phyloP scores from a whole-genome alignment of 1,139 yeast species.

The Ogataea hybrid region DNA sequence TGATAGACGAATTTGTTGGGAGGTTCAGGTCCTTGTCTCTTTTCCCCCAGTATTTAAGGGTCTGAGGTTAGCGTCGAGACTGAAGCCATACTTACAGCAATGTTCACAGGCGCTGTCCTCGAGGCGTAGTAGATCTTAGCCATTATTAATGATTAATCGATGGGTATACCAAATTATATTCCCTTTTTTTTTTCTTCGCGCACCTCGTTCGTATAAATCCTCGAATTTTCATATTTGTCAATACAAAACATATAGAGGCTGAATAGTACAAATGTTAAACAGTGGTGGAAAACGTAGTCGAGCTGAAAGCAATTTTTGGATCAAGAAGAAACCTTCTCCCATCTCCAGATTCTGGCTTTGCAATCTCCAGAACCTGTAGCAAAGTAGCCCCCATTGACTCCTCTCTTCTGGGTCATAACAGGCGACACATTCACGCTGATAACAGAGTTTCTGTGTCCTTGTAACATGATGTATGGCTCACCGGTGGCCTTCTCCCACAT shows the following conservation, averaged over 20 bases:
- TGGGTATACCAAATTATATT: background rate
- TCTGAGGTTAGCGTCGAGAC: slow-evolving; percentile 37
- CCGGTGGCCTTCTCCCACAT: slow-evolving; percentile 96
- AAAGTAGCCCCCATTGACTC: slow-evolving; percentile 73
- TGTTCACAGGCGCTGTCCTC: slow-evolving; percentile 95
- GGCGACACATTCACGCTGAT: slow-evolving; percentile 81
- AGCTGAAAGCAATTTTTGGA: slow-evolving; percentile 2
- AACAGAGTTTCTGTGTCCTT: slow-evolving; percentile 96
- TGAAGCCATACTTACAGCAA: slow-evolving; percentile 58
- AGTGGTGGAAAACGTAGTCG: slow-evolving; percentile 3
- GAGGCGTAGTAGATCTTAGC: slow-evolving; percentile 60
- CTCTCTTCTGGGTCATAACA: slow-evolving; percentile 59
- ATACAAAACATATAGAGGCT: slow-evolving; percentile 9
- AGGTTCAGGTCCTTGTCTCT: slow-evolving; percentile 82
- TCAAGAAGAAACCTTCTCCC: slow-evolving; percentile 38
- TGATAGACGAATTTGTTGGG: slow-evolving; percentile 94
- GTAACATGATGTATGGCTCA: slow-evolving; percentile 91
- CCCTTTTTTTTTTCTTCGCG: slow-evolving; percentile 9
- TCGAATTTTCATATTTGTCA: slow-evolving; percentile 1
- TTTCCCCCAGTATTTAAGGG: slow-evolving; percentile 98
- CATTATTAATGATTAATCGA: slow-evolving; percentile 14
- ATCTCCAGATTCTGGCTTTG: slow-evolving; percentile 95
- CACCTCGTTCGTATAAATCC: background rate
- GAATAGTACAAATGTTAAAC: slow-evolving; percentile 16
- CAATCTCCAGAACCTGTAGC: slow-evolving; percentile 99